Conservation (phyloP, 148 eudicot genomes). For the Diospyros kaki region DNA sequence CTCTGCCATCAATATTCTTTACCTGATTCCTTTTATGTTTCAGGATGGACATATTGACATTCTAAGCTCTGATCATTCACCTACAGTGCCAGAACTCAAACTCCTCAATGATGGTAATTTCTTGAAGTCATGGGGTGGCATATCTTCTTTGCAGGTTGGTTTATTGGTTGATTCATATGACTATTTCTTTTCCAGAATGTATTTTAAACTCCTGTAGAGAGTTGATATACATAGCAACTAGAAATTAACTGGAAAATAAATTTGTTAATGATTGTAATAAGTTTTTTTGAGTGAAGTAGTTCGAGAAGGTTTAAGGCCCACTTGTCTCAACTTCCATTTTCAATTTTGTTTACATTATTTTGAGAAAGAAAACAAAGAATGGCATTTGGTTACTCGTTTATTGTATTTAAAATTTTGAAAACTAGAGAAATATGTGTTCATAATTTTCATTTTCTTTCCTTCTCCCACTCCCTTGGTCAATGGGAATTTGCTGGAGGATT, state of each 20-base stretch:
- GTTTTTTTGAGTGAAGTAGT: background rate
- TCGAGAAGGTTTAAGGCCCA: no score
- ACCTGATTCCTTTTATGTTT: slow-evolving; percentile 13
- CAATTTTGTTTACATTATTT: no score
- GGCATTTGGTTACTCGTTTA: no score
- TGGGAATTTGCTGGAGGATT: no score
- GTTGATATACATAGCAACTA: background rate
- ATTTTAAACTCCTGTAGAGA: background rate
- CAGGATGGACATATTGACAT: slow-evolving; percentile 89
- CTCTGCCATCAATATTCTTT: background rate
- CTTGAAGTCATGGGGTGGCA: slow-evolving; percentile 96
- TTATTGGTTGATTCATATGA: background rate
- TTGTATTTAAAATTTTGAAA: no score
- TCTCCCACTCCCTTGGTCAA: no score
- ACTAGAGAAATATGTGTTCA: no score
- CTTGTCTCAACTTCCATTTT: no score
- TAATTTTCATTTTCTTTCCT: no score
- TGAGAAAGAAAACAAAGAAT: no score
- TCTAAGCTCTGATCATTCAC: slow-evolving; percentile 98
- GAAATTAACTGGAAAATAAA: background rate
- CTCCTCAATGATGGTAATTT: slow-evolving; percentile 76
- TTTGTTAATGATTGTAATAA: background rate
- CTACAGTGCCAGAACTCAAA: slow-evolving; percentile 71
- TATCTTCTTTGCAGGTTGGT: slow-evolving; percentile 90
- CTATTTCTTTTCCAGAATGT: background rate